Conservation (phyloP, 2,329 filamentous ascomycete genomes). For the Blastomyces silverae region DNA sequence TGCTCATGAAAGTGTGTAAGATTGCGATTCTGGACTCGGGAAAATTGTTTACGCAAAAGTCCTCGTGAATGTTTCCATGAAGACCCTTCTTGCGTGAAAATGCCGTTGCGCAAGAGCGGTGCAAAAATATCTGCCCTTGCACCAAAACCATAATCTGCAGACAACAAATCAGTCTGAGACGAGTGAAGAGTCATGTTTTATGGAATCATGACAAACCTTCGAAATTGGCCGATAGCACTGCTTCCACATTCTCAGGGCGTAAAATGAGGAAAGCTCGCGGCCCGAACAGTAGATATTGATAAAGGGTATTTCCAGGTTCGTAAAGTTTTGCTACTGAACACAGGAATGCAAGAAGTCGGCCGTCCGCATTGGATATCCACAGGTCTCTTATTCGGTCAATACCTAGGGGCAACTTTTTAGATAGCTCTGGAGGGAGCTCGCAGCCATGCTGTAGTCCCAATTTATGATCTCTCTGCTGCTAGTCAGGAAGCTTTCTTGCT, state of each 20-base stretch:
- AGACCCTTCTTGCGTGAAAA: slow-evolving; percentile 22
- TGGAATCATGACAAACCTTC: slow-evolving; percentile 6
- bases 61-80: slow-evolving; percentile 29
- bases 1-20: slow-evolving; percentile 30
- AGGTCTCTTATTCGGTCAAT: slow-evolving; percentile 26
- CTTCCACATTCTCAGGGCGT: slow-evolving; percentile 20
- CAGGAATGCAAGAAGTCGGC: slow-evolving; percentile 19
- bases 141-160: slow-evolving; percentile 14
- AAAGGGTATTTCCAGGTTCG: slow-evolving; percentile 24
- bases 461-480: slow-evolving; percentile 10
- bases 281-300: slow-evolving; percentile 21
- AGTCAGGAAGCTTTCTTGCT: background rate
- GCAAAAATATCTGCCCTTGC: slow-evolving; percentile 14
- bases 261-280: slow-evolving; percentile 19
- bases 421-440: slow-evolving; percentile 29
- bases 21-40: slow-evolving; percentile 30
- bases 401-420: slow-evolving; percentile 32
- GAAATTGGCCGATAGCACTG: slow-evolving; percentile 19
- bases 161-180: background rate
- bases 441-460: slow-evolving; percentile 22
- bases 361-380: slow-evolving; percentile 19
- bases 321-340: slow-evolving; percentile 23
- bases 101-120: slow-evolving; percentile 19
- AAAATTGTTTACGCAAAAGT: slow-evolving; percentile 35
- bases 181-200: background rate